Percentiles rank a stretch among this genome's conserved stretches.
Conservation (phyloP, 2,329 filamentous ascomycete species). For the Ilyonectria sp. region DNA sequence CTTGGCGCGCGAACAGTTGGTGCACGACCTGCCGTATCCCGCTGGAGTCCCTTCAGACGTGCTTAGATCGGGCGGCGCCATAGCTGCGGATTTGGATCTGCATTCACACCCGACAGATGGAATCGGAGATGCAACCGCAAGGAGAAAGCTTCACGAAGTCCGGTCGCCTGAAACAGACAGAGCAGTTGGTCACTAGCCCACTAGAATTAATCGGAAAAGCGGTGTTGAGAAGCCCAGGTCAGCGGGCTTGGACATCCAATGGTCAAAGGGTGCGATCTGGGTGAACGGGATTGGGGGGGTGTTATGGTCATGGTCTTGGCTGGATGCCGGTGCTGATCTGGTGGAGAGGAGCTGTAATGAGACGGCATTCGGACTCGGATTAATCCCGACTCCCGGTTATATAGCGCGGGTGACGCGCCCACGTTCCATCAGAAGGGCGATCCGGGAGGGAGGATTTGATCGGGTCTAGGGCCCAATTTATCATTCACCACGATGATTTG, state of each 20-base stretch:
- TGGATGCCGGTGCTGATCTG: slow-evolving; percentile 28
- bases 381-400: slow-evolving; percentile 22
- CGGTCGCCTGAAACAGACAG: slow-evolving; percentile 29
- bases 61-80: slow-evolving; percentile 42
- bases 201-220: slow-evolving; percentile 8
- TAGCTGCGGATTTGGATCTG: slow-evolving; percentile 21
- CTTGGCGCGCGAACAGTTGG: slow-evolving; percentile 64
- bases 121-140: neutral
- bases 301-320: neutral
- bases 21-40: slow-evolving; percentile 62
- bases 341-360: neutral
- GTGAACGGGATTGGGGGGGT: slow-evolving; percentile 32
- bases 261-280: slow-evolving; percentile 14
- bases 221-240: slow-evolving; percentile 14
- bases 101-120: slow-evolving; percentile 16
- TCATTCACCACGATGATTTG: neutral
- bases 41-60: slow-evolving; percentile 50
- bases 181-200: slow-evolving; percentile 30
- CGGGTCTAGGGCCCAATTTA: neutral
- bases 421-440: slow-evolving; percentile 1
- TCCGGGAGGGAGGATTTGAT: slow-evolving; percentile 4
- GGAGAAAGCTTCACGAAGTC: slow-evolving; percentile 29
- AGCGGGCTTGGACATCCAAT: slow-evolving; percentile 18
- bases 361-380: slow-evolving; percentile 29
- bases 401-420: slow-evolving; percentile 6